Evolutionary conservation across 1,284 basidiomycete species (phyloP).

Genomic region (Irpex rosettiformis): DNA sequence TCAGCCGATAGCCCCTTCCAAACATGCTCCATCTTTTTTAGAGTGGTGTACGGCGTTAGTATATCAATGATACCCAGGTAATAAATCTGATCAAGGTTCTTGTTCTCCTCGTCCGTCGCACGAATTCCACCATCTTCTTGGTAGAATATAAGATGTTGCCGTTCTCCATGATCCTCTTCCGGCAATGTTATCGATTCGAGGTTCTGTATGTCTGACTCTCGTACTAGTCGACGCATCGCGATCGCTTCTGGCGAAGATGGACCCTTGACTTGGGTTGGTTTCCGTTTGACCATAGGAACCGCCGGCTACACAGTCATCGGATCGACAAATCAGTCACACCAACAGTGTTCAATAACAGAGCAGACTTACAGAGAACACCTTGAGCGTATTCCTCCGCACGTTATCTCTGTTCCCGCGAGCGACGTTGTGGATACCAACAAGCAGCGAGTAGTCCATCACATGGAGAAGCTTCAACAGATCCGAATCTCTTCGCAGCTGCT

Average conservation of each 20-base stretch:
- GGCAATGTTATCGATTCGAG: conserved; percentile 64
- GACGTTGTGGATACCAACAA: conserved; percentile 95
- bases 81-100: conserved; percentile 78
- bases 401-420: conserved; percentile 89
- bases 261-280: conserved; percentile 51
- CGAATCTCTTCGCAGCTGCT: conserved; percentile 86
- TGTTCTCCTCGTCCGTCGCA: conserved; percentile 85
- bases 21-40: conserved; percentile 85
- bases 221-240: conserved; percentile 83
- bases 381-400: conserved; percentile 83
- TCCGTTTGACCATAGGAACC: conserved; percentile 51
- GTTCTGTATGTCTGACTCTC: conserved; percentile 77
- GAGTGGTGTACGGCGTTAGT: conserved; percentile 79
- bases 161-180: conserved; percentile 66
- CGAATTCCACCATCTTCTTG: conserved; percentile 94
- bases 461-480: conserved; percentile 79
- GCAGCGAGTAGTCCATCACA: conserved; percentile 96
- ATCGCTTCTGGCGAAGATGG: conserved; percentile 66
- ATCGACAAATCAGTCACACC: conserved; percentile 3
- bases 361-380: conserved; percentile 81
- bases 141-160: conserved; percentile 89
- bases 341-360: neutral
- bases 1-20: conserved; percentile 92
- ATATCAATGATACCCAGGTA: conserved; percentile 96
- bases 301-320: conserved; percentile 69